Conservation (phyloP, 768 basidiomycete genomes). For the Pisolithus microcarpus region DNA sequence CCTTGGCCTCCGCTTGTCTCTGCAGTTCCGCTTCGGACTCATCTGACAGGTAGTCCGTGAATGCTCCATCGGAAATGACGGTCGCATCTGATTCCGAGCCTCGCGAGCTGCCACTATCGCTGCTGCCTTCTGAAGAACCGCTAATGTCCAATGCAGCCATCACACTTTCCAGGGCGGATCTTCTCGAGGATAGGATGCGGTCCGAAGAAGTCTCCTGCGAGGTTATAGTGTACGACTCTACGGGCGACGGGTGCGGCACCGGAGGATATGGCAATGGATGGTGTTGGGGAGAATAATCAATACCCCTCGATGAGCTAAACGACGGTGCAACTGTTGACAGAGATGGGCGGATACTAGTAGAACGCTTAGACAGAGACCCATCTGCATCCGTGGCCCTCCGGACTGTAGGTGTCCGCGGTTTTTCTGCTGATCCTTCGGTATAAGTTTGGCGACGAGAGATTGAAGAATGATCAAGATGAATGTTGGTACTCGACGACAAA, state of each 20-base stretch:
- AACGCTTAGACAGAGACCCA: conserved; percentile 38
- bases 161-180: conserved; percentile 31
- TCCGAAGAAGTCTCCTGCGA: conserved; percentile 25
- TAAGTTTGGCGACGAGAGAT: conserved; percentile 44
- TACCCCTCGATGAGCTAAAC: conserved; percentile 17
- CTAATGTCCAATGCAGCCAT: conserved; percentile 33
- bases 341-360: conserved; percentile 40
- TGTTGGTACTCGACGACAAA: conserved; percentile 39
- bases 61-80: conserved; percentile 78
- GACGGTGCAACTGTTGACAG: conserved; percentile 35
- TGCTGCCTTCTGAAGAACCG: conserved; percentile 51
- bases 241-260: conserved; percentile 12
- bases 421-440: conserved; percentile 47
- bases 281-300: conserved; percentile 14
- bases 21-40: conserved; percentile 88
- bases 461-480: conserved; percentile 38
- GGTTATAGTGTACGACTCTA: conserved; percentile 17
- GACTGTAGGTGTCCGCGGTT: conserved; percentile 53
- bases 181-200: conserved; percentile 30
- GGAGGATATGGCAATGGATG: conserved; percentile 19
- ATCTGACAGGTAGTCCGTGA: conserved; percentile 87
- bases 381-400: conserved; percentile 57
- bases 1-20: conserved; percentile 75
- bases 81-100: conserved; percentile 68
- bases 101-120: conserved; percentile 42